phyloP scores from a whole-genome alignment of 306 rosid genomes.

The Trichosanthes cucumerina region DNA sequence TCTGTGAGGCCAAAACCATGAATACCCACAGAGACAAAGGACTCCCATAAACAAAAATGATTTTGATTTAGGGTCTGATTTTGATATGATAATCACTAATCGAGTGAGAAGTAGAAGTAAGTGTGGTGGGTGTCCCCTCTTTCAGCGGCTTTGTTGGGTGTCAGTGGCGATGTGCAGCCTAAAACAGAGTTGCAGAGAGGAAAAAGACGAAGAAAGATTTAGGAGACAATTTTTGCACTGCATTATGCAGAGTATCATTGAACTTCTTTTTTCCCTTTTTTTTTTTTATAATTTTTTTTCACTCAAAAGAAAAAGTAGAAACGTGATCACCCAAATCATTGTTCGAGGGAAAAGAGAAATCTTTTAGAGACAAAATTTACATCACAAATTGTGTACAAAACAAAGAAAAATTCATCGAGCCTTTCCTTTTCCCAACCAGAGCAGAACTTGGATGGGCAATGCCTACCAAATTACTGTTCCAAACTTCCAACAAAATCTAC shows the following conservation, averaged over 20 bases:
- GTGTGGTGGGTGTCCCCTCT: neutral
- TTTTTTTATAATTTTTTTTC: neutral
- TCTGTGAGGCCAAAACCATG: constrained; percentile 26
- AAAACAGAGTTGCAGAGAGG: constrained; percentile 6
- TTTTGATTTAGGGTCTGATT: neutral
- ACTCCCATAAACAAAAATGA: neutral
- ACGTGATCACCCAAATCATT: constrained; percentile 14
- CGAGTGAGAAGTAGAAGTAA: neutral
- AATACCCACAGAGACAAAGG: constrained; percentile 30
- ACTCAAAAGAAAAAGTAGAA: constrained; percentile 5
- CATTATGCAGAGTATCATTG: constrained; percentile 1
- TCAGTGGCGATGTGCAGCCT: constrained; percentile 4
- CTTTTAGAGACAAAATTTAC: neutral
- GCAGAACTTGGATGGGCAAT: neutral
- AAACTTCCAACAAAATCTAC: too few species aligned
- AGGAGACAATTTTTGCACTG: neutral
- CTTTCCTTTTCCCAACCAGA: neutral
- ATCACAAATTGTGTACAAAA: neutral
- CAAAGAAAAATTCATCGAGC: neutral
- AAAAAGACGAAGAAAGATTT: constrained; percentile 2
- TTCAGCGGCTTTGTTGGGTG: constrained; percentile 11
- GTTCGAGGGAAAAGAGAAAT: neutral
- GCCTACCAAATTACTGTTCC: too few species aligned
- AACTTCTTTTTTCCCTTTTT: neutral
- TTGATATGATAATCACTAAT: neutral